Evolutionary conservation across 305 asterid genomes (phyloP), one percentile per base, ranked within the genome.

Genomic region (Ruellia speciosa): DNA sequence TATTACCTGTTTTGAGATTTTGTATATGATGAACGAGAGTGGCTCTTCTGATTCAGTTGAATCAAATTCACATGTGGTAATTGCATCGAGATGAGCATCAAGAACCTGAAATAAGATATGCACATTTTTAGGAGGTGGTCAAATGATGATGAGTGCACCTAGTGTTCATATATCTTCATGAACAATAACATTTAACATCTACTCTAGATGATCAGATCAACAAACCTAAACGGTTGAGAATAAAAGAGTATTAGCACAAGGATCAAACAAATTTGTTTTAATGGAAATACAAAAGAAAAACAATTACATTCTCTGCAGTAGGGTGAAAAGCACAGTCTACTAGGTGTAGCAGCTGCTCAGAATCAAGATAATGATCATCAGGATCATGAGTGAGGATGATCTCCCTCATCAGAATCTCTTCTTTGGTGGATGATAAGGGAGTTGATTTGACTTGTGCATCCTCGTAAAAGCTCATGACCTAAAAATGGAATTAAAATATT

Each of bases 341-440:
- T 39, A 72, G 61, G 35, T 45, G 73, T 57, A 87, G 73, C 67
- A 87, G 70, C 49, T 45, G 20, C 28, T 37, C 72, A 2, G 81
- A 58, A 70, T 87, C 87, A 37, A 87, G 69, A 40, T 56, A 62
- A 60, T 65, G 65, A 50, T 71, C 79, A 65, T 76, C 80, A 2
- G 90, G 90, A 66, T 84, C 79, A 18, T 87, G 94, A 13, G 86
- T 78, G 52, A 68, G 69, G 58, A 68, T 59, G 56, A 87, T 73
- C 63, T 68, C 79, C 74, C 70, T 70, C n/a, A 76, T 71, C 58
- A 83, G 75, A 39, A 77, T 72, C 65, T 79, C 81, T 18, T 79
- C 93, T 45, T 71, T 68, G 40, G 63, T 50, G 35, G 65, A 53
- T 16, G 60, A 35, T 28, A 33, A 49, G 59, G 61, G 52, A 55